Percentiles rank a stretch among this genome's conserved stretches.
Conservation (phyloP, 1,284 basidiomycete species). For the Boletus semigastroideus region DNA sequence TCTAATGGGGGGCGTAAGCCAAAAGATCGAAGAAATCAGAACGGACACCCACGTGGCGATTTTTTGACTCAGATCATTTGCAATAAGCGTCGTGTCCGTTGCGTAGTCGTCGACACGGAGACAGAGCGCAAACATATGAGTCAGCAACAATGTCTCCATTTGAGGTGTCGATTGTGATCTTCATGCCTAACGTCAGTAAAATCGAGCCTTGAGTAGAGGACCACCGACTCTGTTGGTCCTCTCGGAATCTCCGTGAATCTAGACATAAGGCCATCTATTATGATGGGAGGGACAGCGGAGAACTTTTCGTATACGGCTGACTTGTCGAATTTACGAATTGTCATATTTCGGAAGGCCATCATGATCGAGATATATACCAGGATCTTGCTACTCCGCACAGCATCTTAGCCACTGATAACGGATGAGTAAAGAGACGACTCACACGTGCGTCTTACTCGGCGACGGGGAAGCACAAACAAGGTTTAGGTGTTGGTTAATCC, state of each 20-base stretch:
- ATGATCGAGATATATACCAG: constrained; percentile 79
- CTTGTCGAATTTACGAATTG: constrained; percentile 46
- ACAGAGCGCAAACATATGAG: constrained; percentile 79
- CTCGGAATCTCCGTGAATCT: constrained; percentile 77
- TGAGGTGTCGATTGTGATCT: constrained; percentile 71
- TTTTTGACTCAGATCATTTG: constrained; percentile 70
- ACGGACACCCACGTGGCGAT: constrained; percentile 54
- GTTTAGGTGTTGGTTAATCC: constrained; percentile 63
- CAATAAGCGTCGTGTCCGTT: constrained; percentile 65
- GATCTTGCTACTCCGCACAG: constrained; percentile 54
- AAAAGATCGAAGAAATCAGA: background rate
- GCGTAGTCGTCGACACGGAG: constrained; percentile 77
- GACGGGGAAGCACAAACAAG: constrained; percentile 42
- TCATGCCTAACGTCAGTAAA: constrained; percentile 3
- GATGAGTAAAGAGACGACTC: constrained; percentile 24
- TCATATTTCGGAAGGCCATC: constrained; percentile 62
- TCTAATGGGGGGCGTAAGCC: constrained; percentile 29
- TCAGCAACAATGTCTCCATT: constrained; percentile 68
- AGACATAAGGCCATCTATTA: constrained; percentile 74
- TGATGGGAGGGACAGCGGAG: constrained; percentile 54
- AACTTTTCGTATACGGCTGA: constrained; percentile 56
- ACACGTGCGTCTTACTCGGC: constrained; percentile 62
- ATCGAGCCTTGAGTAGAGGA: background rate
- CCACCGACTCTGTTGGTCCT: constrained; percentile 57
- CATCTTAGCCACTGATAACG: background rate